Conservation (phyloP, 139 green algal species). For the Chlorella vulgaris region DNA sequence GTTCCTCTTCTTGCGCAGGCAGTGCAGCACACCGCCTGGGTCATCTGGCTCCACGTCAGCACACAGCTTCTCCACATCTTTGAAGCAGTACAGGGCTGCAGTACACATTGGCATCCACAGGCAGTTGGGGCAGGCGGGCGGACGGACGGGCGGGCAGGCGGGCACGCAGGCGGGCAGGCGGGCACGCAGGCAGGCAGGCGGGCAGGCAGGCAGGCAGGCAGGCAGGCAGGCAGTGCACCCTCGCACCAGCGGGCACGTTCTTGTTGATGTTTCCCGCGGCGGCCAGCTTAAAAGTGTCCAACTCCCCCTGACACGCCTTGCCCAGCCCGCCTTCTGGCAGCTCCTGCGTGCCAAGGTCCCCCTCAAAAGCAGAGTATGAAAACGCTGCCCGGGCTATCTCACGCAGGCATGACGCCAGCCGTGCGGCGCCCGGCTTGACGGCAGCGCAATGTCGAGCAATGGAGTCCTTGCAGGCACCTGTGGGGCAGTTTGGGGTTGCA, state of each 20-base stretch:
- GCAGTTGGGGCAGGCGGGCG: not conserved
- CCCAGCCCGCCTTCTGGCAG: not conserved
- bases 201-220: not conserved
- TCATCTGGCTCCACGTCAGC: not conserved
- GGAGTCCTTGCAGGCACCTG: conserved; percentile 17
- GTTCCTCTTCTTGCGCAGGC: not conserved
- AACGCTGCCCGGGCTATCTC: not conserved
- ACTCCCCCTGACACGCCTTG: not conserved
- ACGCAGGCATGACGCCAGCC: not conserved
- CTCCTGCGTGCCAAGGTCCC: not conserved
- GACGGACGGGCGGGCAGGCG: not conserved
- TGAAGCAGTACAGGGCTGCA: conserved; percentile 1
- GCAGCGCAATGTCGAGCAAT: not conserved
- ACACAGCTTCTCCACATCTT: not conserved
- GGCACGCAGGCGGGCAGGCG: not conserved
- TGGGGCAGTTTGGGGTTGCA: too few species aligned
- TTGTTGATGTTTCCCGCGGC: not conserved
- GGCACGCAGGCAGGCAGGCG: not conserved
- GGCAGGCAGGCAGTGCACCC: not conserved
- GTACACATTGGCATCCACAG: not conserved
- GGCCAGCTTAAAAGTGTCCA: not conserved
- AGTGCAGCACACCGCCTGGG: conserved; percentile 12
- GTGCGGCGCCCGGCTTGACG: not conserved
- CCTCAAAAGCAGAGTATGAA: not conserved
- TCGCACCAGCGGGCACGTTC: not conserved